Percentiles rank a stretch among this genome's conserved stretches.
phyloP scores from a whole-genome alignment of 768 basidiomycete species.

The Pleurotus ostreatus region DNA sequence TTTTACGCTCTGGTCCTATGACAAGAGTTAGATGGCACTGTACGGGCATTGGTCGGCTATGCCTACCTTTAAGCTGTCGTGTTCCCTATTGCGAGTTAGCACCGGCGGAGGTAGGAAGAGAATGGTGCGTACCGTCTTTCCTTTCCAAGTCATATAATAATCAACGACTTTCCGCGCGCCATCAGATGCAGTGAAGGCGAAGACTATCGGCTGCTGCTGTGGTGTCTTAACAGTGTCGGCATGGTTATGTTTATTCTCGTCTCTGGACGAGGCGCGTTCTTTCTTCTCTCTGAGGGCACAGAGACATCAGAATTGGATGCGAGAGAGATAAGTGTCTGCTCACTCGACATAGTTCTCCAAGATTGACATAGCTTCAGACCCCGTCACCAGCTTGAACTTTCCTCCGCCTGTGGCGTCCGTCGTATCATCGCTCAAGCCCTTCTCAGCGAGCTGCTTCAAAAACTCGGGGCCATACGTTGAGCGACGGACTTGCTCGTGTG shows the following conservation, averaged over 20 bases:
- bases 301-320: not conserved
- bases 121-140: conserved; percentile 29
- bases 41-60: not conserved
- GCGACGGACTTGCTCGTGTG: conserved; percentile 35
- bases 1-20: conserved; percentile 24
- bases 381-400: conserved; percentile 37
- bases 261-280: conserved; percentile 11
- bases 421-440: conserved; percentile 22
- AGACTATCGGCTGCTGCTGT: conserved; percentile 33
- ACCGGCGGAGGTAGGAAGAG: not conserved
- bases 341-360: conserved; percentile 40
- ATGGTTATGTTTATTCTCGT: conserved; percentile 16
- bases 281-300: conserved; percentile 7
- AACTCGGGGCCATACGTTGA: conserved; percentile 43
- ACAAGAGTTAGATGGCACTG: not conserved
- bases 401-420: conserved; percentile 15
- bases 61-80: conserved; percentile 19
- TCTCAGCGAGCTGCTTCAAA: conserved; percentile 34
- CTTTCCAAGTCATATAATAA: conserved; percentile 49
- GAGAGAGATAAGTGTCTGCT: conserved; percentile 11
- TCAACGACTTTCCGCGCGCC: conserved; percentile 39
- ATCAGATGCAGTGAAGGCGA: conserved; percentile 38
- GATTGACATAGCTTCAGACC: conserved; percentile 35
- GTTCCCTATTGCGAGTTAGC: conserved; percentile 13
- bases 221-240: conserved; percentile 14